These are phyloP conservation scores for Russula griseocarnosa DNA, from an alignment of 768 basidiomycete genomes.

Conservation along the genomic window DNA sequence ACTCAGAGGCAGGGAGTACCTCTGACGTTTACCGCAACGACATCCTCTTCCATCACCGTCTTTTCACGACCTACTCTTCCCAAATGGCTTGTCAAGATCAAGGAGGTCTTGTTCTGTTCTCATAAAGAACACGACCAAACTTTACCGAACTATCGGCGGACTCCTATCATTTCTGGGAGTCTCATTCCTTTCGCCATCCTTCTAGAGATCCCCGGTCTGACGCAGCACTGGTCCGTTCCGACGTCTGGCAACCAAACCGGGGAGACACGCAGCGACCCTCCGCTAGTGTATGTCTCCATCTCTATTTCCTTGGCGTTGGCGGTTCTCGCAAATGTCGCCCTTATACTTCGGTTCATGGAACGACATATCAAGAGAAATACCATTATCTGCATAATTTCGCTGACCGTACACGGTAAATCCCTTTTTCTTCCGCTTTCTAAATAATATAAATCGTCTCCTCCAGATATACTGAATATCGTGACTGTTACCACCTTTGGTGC, in stretches of 20 bases:
- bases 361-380: slow-evolving; percentile 59
- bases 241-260: slow-evolving; percentile 46
- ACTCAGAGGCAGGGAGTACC: slow-evolving; percentile 8
- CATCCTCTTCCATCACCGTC: background rate
- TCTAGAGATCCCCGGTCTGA: slow-evolving; percentile 78
- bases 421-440: background rate
- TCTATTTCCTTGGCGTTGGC: slow-evolving; percentile 65
- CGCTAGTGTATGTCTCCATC: slow-evolving; percentile 56
- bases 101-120: slow-evolving; percentile 29
- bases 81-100: slow-evolving; percentile 23
- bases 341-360: slow-evolving; percentile 72
- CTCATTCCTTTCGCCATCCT: slow-evolving; percentile 74
- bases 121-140: slow-evolving; percentile 25
- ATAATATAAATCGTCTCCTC: background rate
- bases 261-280: slow-evolving; percentile 50
- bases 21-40: background rate
- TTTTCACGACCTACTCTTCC: slow-evolving; percentile 19
- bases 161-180: slow-evolving; percentile 64
- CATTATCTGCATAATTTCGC: slow-evolving; percentile 54
- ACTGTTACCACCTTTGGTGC: slow-evolving; percentile 60
- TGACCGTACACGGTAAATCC: slow-evolving; percentile 65
- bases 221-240: slow-evolving; percentile 68
- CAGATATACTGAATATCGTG: slow-evolving; percentile 67
- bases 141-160: slow-evolving; percentile 55
- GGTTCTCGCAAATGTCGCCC: slow-evolving; percentile 60